phyloP scores from a whole-genome alignment of 2,329 filamentous ascomycete species.

The Aspergillus melleus region DNA sequence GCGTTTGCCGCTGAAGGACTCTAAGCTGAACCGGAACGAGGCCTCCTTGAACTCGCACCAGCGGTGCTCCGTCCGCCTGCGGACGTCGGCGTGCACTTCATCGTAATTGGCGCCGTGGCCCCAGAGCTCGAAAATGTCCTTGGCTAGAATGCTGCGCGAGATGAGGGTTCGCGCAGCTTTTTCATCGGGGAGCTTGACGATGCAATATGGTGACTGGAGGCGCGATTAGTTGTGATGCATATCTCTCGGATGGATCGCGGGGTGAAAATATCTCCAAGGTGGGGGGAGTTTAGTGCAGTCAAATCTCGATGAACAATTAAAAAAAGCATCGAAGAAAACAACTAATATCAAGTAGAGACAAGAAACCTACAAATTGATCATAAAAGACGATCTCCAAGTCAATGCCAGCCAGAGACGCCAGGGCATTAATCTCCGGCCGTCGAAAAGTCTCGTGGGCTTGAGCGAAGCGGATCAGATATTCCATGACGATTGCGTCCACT shows the following conservation, averaged over 20 bases:
- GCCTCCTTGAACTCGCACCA: conserved; percentile 66
- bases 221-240: conserved; percentile 11
- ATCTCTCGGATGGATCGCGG: conserved; percentile 1
- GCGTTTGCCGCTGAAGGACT: conserved; percentile 77
- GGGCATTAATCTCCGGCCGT: conserved; percentile 75
- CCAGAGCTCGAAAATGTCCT: conserved; percentile 89
- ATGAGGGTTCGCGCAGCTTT: conserved; percentile 67
- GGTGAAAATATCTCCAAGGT: conserved; percentile 1
- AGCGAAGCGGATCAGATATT: conserved; percentile 86
- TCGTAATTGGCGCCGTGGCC: conserved; percentile 68
- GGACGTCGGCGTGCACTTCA: conserved; percentile 67
- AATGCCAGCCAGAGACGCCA: conserved; percentile 69
- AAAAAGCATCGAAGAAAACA: neutral
- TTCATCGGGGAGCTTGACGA: conserved; percentile 68
- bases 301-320: too few relatives aligned
- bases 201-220: conserved; percentile 79
- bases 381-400: conserved; percentile 75
- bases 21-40: conserved; percentile 82
- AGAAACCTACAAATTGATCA: conserved; percentile 64
- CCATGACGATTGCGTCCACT: conserved; percentile 44
- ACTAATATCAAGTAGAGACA: conserved; percentile 1
- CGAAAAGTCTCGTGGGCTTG: conserved; percentile 93
- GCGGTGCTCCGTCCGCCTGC: conserved; percentile 56
- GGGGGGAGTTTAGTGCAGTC: neutral
- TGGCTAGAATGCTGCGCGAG: conserved; percentile 74